Conservation (phyloP, 352 stramenopile species). For the Blastocystis sp. region DNA sequence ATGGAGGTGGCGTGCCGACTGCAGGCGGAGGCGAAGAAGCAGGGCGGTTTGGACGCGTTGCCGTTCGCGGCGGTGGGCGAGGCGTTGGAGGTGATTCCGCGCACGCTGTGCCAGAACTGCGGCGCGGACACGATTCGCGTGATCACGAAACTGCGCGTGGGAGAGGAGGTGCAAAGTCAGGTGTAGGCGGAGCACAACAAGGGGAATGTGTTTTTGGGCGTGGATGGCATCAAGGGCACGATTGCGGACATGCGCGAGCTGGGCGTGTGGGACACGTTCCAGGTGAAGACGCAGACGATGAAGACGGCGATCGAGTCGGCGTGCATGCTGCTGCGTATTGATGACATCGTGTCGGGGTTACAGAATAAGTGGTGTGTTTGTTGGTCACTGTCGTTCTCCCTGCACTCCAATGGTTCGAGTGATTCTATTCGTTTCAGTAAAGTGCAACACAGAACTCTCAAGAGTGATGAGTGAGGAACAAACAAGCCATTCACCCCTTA, state of each 20-base stretch:
- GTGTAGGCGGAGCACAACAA: conserved; percentile 57
- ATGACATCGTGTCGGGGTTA: conserved; percentile 98
- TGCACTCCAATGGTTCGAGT: neutral
- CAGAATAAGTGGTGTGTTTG: conserved; percentile 81
- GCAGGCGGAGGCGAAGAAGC: conserved; percentile 82
- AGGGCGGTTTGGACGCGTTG: conserved; percentile 93
- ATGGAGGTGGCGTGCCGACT: conserved; percentile 89
- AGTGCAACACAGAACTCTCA: neutral
- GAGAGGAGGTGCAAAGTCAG: conserved; percentile 4
- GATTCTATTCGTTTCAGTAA: too few species aligned
- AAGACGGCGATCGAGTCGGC: conserved; percentile 93
- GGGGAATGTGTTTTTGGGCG: conserved; percentile 76
- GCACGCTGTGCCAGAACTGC: conserved; percentile 98
- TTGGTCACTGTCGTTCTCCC: neutral
- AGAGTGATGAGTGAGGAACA: conserved; percentile 2
- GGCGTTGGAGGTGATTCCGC: conserved; percentile 96
- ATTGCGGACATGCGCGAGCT: conserved; percentile 90
- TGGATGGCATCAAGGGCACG: conserved; percentile 82
- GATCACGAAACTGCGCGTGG: conserved; percentile 88
- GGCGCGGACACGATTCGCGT: conserved; percentile 94
- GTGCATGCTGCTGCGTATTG: conserved; percentile 86
- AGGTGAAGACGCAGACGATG: conserved; percentile 99
- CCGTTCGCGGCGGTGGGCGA: conserved; percentile 92
- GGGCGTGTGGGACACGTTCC: conserved; percentile 97
- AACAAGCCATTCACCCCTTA: conserved; percentile 1